Percentiles rank a stretch among this genome's conserved stretches.
Evolutionary conservation across 371 early-diverging fungal species (phyloP).

Genomic region (Mucor ambiguus): DNA sequence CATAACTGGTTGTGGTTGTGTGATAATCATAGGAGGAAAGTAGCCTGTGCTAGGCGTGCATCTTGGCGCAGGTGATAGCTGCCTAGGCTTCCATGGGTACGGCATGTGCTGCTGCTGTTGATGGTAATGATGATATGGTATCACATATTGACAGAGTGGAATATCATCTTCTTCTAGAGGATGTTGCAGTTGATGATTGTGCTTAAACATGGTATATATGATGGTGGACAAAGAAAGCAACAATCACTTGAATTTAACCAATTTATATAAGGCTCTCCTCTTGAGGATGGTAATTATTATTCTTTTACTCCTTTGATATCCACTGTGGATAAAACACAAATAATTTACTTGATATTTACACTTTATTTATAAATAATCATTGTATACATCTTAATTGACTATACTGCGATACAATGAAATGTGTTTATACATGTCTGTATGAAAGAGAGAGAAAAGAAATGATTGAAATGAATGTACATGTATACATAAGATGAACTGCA

Average conservation of each 20-base stretch:
- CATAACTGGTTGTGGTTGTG: slow-evolving; percentile 3
- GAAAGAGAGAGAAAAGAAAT: neutral
- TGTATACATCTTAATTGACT: neutral
- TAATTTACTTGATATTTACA: neutral
- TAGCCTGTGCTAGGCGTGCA: neutral
- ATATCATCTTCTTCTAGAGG: slow-evolving; percentile 17
- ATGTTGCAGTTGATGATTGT: neutral
- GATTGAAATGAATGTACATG: neutral
- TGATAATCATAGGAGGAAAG: slow-evolving; percentile 4
- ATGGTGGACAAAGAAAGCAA: neutral
- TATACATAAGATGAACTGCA: neutral
- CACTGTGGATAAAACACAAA: neutral
- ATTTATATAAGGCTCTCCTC: neutral
- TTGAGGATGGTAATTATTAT: neutral
- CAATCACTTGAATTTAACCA: neutral
- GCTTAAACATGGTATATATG: neutral
- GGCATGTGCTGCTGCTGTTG: neutral
- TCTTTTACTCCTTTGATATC: neutral
- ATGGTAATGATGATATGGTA: neutral
- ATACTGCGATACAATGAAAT: neutral
- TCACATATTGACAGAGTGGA: slow-evolving; percentile 18
- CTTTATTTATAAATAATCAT: neutral
- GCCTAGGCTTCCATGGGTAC: neutral
- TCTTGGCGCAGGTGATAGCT: neutral
- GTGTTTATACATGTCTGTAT: neutral